Percentiles rank a stretch among this genome's conserved stretches.
These are phyloP conservation scores for Ceratocystis ficicola DNA, from an alignment of 2,329 filamentous ascomycete species.

Conservation along the genomic window DNA sequence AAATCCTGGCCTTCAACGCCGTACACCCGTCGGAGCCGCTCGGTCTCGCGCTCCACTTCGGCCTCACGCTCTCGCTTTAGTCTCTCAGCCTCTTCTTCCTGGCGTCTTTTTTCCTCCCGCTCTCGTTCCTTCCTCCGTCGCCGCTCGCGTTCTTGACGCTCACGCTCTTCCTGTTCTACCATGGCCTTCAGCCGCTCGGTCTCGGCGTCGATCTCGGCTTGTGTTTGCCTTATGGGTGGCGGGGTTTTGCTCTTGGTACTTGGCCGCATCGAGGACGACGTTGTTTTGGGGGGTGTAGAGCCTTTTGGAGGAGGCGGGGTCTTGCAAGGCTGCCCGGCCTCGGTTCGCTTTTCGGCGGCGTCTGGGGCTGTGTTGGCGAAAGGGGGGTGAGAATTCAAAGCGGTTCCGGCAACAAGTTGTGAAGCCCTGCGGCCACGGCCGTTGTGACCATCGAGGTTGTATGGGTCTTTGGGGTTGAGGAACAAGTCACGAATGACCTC, in stretches of 20 bases:
- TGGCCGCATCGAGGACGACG: slow-evolving; percentile 39
- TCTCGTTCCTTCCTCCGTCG: slow-evolving; percentile 30
- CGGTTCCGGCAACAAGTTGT: slow-evolving; percentile 25
- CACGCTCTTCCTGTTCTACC: slow-evolving; percentile 42
- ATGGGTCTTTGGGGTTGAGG: slow-evolving; percentile 47
- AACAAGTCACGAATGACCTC: slow-evolving; percentile 55
- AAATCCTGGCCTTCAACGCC: slow-evolving; percentile 41
- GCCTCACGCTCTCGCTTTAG: slow-evolving; percentile 54
- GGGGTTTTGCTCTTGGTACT: slow-evolving; percentile 27
- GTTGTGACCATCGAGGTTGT: slow-evolving; percentile 65
- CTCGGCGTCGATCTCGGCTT: slow-evolving; percentile 54
- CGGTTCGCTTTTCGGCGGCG: background rate
- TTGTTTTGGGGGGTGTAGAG: slow-evolving; percentile 19
- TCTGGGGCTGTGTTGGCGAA: slow-evolving; percentile 29
- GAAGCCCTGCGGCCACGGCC: slow-evolving; percentile 35
- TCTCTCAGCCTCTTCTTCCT: slow-evolving; percentile 29
- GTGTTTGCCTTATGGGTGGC: slow-evolving; percentile 28
- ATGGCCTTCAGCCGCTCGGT: slow-evolving; percentile 56
- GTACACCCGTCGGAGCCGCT: slow-evolving; percentile 58
- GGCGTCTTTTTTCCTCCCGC: slow-evolving; percentile 28
- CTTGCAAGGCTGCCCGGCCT: background rate
- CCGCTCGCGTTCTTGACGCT: slow-evolving; percentile 44
- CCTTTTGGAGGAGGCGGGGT: slow-evolving; percentile 10
- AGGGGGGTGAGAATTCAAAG: slow-evolving; percentile 27
- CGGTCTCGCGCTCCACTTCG: slow-evolving; percentile 71